Conservation (phyloP, 1,284 basidiomycete species). For the Anthracocystis panici-leucophaei region DNA sequence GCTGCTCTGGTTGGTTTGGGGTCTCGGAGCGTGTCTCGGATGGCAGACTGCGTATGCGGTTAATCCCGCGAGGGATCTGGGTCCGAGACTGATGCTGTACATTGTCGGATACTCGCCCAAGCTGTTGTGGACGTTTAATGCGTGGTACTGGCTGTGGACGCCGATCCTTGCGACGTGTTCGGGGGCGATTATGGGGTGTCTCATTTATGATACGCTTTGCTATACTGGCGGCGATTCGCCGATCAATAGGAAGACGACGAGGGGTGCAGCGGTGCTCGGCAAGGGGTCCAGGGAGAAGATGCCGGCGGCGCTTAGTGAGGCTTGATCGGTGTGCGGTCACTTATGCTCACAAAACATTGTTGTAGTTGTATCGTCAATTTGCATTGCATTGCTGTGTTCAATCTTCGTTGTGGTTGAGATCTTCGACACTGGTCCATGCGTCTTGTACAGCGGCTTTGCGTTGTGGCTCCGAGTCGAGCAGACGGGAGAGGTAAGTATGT, state of each 20-base stretch:
- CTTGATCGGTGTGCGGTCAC: constrained; percentile 12
- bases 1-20: constrained; percentile 75
- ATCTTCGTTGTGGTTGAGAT: not conserved
- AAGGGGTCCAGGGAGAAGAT: constrained; percentile 43
- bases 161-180: constrained; percentile 69
- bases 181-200: constrained; percentile 68
- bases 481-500: constrained; percentile 15
- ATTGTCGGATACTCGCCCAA: constrained; percentile 76
- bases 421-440: constrained; percentile 13
- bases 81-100: constrained; percentile 75
- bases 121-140: constrained; percentile 71
- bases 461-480: constrained; percentile 22
- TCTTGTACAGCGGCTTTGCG: constrained; percentile 21
- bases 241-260: constrained; percentile 49
- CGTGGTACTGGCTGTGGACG: constrained; percentile 84
- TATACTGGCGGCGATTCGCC: constrained; percentile 70
- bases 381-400: not conserved
- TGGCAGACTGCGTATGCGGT: constrained; percentile 76
- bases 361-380: constrained; percentile 15
- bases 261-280: constrained; percentile 1
- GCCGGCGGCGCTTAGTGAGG: constrained; percentile 43
- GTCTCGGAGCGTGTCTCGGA: constrained; percentile 74
- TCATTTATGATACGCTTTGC: constrained; percentile 69
- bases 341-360: not conserved
- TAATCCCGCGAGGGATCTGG: constrained; percentile 78